Conservation (phyloP, 441 rosid genomes). For the Bruguiera hainesii region DNA sequence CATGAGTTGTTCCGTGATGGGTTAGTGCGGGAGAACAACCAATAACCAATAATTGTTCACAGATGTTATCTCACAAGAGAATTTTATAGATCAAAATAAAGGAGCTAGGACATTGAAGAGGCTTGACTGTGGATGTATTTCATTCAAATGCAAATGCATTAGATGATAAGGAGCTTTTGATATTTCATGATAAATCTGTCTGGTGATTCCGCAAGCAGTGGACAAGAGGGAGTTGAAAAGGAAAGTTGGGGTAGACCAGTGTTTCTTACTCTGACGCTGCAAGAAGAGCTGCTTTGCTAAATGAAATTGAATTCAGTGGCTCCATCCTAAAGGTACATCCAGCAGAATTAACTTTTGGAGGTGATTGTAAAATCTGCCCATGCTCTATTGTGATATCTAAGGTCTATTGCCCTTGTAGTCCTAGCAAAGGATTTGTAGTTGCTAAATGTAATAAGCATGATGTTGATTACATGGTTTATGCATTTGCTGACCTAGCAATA, state of each 20-base stretch:
- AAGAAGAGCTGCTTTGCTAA: constrained; percentile 48
- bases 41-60: no score
- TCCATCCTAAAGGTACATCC: constrained; percentile 47
- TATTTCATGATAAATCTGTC: no score
- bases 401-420: constrained; percentile 58
- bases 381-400: constrained; percentile 62
- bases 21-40: no score
- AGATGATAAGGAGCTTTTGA: no score
- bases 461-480: constrained; percentile 29
- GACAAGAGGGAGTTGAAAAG: constrained; percentile 23
- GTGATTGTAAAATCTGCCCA: constrained; percentile 37
- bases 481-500: constrained; percentile 35
- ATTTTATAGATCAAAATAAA: no score
- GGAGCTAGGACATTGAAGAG: no score
- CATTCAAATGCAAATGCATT: no score
- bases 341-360: constrained; percentile 42
- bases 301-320: constrained; percentile 50
- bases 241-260: constrained; percentile 69
- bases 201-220: not conserved
- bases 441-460: constrained; percentile 39
- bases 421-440: constrained; percentile 42
- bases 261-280: constrained; percentile 62
- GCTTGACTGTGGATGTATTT: no score
- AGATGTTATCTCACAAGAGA: no score
- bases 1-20: no score